Conservation (phyloP, 2,329 filamentous ascomycete genomes). For the Penicillium sp. region DNA sequence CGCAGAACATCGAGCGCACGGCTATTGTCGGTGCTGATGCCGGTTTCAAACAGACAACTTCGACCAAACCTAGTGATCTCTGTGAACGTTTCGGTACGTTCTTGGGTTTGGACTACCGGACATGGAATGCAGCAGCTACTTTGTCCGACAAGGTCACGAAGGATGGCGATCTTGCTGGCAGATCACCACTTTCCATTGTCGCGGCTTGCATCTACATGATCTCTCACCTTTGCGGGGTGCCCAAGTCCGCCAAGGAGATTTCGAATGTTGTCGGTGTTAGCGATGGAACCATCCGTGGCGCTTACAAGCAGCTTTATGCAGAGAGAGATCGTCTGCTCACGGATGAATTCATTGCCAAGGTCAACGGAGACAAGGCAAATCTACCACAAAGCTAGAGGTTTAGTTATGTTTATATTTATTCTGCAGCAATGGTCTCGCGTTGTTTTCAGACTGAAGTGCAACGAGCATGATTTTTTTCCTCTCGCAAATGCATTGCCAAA, state of each 20-base stretch:
- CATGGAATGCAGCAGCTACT: conserved; percentile 74
- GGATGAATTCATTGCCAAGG: conserved; percentile 68
- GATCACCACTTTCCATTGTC: conserved; percentile 88
- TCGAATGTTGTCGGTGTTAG: conserved; percentile 81
- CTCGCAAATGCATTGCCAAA: not conserved
- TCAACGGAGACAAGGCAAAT: conserved; percentile 65
- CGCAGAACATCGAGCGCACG: conserved; percentile 61
- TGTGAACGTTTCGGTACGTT: conserved; percentile 86
- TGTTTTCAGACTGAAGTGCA: not conserved
- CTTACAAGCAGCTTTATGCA: conserved; percentile 82
- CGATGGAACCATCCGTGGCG: conserved; percentile 93
- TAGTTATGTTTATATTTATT: not conserved
- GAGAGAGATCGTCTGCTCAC: conserved; percentile 71
- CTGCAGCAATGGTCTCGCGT: not conserved
- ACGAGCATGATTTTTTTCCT: not conserved
- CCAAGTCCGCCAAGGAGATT: conserved; percentile 80
- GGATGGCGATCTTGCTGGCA: conserved; percentile 79
- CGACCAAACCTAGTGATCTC: conserved; percentile 77
- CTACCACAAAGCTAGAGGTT: conserved; percentile 51
- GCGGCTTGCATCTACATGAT: conserved; percentile 97
- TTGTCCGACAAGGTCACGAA: conserved; percentile 74
- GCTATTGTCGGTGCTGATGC: conserved; percentile 58
- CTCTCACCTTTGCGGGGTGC: conserved; percentile 76
- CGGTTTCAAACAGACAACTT: conserved; percentile 54
- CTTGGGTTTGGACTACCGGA: conserved; percentile 69